Percentiles rank a stretch among this genome's conserved stretches.
Conservation (phyloP, 768 basidiomycete genomes). For the Albatrellus ellisii region DNA sequence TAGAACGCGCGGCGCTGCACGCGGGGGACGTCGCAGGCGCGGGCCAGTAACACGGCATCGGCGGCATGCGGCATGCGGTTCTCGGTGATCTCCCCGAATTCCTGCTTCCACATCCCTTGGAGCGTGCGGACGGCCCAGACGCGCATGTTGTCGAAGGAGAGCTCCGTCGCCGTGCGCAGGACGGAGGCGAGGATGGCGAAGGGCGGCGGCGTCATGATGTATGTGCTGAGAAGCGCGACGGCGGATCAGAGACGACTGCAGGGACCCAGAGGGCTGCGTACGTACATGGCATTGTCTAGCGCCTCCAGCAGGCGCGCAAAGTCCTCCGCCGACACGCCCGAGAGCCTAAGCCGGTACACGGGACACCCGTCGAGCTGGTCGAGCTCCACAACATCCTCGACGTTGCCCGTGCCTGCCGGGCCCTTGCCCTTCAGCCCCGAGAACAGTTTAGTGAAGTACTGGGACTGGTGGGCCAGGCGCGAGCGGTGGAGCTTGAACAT, state of each 20-base stretch:
- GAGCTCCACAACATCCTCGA: not conserved
- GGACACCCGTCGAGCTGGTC: slow-evolving; percentile 12
- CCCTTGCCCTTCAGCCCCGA: slow-evolving; percentile 1
- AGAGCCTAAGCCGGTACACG: slow-evolving; percentile 15
- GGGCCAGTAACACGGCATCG: slow-evolving; percentile 21
- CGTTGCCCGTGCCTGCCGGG: not conserved
- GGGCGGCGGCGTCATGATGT: slow-evolving; percentile 16
- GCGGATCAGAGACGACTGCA: not conserved
- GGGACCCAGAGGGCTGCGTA: not conserved
- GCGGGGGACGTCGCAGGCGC: slow-evolving; percentile 14
- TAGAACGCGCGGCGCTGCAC: slow-evolving; percentile 27
- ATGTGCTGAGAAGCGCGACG: slow-evolving; percentile 11
- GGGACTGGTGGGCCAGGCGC: slow-evolving; percentile 20
- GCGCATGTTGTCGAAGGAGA: slow-evolving; percentile 20
- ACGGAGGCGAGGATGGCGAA: slow-evolving; percentile 21
- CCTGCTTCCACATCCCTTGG: slow-evolving; percentile 20
- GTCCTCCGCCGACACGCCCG: slow-evolving; percentile 20
- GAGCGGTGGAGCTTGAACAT: slow-evolving; percentile 26
- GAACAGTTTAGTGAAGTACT: slow-evolving; percentile 22
- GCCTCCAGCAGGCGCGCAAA: slow-evolving; percentile 22
- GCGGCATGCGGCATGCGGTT: slow-evolving; percentile 16
- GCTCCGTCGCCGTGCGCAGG: slow-evolving; percentile 23
- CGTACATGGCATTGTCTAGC: slow-evolving; percentile 23
- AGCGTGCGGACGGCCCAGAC: slow-evolving; percentile 20
- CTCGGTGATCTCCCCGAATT: slow-evolving; percentile 14